Evolutionary conservation across 495 filamentous ascomycete species (phyloP), one percentile per base, ranked within the genome.

Genomic region (Hyaloscypha finlandica): DNA sequence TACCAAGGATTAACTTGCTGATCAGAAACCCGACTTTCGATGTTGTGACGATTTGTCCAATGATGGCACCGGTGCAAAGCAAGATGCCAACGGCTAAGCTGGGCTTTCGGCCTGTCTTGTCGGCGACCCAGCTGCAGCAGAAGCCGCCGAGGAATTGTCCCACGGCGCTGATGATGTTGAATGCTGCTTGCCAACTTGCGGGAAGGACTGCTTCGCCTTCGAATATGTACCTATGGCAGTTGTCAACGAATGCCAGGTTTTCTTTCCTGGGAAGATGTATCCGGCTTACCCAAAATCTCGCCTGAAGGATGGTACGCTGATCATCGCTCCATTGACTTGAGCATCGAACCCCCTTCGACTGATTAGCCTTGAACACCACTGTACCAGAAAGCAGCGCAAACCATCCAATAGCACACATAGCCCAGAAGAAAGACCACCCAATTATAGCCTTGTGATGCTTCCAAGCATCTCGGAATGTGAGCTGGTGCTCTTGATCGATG

Each of bases 301-400:
- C 8, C 77, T 71, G 59, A 80, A 80, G 20, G 74, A 66, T 37
- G 77, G 76, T 0, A 78, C 73, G 30, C 72, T 67, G 37, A 80
- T 70, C 59, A 78, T 73, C 1, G 75, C 73, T 2, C 77, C 77
- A 48, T 75, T 81, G 48, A 81, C 73, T 61, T 81, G 78, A 31
- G 74, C 75, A 66, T 81, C 78, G 51, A 79, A 81, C 6, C 77
- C 78, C 77, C 77, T 66, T 52, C n/a, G 33, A 9, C 30, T 53
- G 31, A 4, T 53, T 35, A n/a, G 35, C 35, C 12, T 37, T 25
- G 25, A 25, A 25, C 1, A 12, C 35, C 8, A 8, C 35, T 37
- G 8, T 12, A 37, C 35, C 0, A 12, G 35, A 37, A 37, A 37
- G 35, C 8, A 37, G 35, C 35, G 64, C 61, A 71, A 48, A 70